A percentile compares a stretch with the other conserved stretches of the same genome.
These are phyloP conservation scores for Lentinula sp. DNA, from an alignment of 768 basidiomycete genomes.

Conservation along the genomic window DNA sequence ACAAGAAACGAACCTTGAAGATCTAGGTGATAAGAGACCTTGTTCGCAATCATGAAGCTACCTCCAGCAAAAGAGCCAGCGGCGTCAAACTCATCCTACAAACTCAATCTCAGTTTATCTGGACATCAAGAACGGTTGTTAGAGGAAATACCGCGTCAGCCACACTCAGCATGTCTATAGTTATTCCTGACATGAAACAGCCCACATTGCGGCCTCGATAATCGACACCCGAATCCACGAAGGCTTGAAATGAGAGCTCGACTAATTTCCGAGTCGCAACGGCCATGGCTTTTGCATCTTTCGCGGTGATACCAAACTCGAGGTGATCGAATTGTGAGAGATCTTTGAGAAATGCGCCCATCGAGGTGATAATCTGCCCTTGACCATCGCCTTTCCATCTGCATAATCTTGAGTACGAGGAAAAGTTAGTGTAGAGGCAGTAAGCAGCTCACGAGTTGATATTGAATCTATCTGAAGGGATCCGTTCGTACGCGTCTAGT, in stretches of 20 bases:
- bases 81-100: constrained; percentile 28
- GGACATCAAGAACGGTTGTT: too few species aligned
- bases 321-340: constrained; percentile 19
- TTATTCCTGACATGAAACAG: constrained; percentile 27
- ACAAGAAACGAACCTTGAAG: constrained; percentile 15
- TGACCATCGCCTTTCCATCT: neutral
- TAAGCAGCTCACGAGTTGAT: neutral
- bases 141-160: constrained; percentile 20
- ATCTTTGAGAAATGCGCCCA: constrained; percentile 26
- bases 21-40: constrained; percentile 34
- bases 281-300: constrained; percentile 23
- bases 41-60: constrained; percentile 32
- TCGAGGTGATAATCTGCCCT: neutral
- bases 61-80: constrained; percentile 25
- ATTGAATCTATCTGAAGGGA: neutral
- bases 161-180: constrained; percentile 16
- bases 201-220: constrained; percentile 30
- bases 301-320: constrained; percentile 24
- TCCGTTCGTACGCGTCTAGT: constrained; percentile 16
- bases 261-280: constrained; percentile 21
- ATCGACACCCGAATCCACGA: constrained; percentile 35
- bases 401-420: neutral
- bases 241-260: constrained; percentile 24
- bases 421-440: neutral
- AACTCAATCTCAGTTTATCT: neutral